Evolutionary conservation across 2,329 filamentous ascomycete genomes (phyloP).

Genomic region (Neospermospora avenae): DNA sequence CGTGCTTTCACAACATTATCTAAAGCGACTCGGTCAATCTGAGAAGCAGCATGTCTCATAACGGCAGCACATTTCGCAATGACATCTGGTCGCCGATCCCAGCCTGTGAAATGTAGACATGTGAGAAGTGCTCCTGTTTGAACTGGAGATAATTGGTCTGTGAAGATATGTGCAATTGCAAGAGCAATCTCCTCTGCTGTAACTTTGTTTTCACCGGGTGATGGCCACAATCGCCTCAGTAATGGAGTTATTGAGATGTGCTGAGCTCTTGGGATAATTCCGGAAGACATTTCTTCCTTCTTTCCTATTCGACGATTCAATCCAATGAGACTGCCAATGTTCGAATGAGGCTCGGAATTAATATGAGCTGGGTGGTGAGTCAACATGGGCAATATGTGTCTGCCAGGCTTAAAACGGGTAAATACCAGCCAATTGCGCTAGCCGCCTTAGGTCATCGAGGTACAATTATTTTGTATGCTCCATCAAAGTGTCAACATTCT

Average conservation of each 20-base stretch:
- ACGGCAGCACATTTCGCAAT: slow-evolving; percentile 78
- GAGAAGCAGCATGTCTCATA: slow-evolving; percentile 78
- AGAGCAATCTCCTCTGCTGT: slow-evolving; percentile 79
- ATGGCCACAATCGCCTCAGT: slow-evolving; percentile 68
- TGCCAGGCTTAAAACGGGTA: not conserved
- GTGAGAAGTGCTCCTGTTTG: slow-evolving; percentile 87
- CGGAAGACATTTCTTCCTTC: slow-evolving; percentile 22
- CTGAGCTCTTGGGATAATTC: slow-evolving; percentile 21
- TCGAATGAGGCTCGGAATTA: not conserved
- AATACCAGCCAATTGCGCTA: not conserved
- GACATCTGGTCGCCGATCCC: slow-evolving; percentile 81
- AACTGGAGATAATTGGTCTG: slow-evolving; percentile 80
- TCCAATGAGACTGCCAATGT: not conserved
- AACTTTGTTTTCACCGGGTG: slow-evolving; percentile 46
- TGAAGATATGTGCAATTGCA: slow-evolving; percentile 90
- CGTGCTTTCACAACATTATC: slow-evolving; percentile 56
- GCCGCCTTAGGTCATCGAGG: not conserved
- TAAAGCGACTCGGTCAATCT: slow-evolving; percentile 64
- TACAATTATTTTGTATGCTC: not conserved
- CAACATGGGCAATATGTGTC: not conserved
- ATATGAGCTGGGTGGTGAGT: not conserved
- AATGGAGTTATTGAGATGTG: slow-evolving; percentile 60
- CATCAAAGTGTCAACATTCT: not conserved
- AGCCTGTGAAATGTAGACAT: slow-evolving; percentile 84
- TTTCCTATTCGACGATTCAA: not conserved